Evolutionary conservation across 495 filamentous ascomycete genomes (phyloP).

Genomic region (Schizothecium vesticola): DNA sequence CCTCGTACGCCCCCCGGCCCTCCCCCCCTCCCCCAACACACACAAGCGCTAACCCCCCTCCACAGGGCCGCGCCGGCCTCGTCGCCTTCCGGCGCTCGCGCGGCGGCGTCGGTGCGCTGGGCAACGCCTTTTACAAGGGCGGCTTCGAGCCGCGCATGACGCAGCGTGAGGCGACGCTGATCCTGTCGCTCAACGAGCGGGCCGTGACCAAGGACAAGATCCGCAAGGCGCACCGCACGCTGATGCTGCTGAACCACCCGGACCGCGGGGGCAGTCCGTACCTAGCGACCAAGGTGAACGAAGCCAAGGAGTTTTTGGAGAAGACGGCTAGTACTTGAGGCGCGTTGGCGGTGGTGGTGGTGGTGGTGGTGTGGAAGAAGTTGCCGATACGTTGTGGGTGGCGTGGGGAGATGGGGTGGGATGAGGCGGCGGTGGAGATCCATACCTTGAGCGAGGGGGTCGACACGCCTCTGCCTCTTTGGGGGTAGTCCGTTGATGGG

Average conservation of each 20-base stretch:
- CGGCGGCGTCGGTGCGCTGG: slow-evolving; percentile 69
- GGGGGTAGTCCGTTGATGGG: not conserved
- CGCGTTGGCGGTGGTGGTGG: too few relatives aligned
- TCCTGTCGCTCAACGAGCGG: slow-evolving; percentile 81
- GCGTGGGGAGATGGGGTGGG: not conserved
- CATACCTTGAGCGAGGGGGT: not conserved
- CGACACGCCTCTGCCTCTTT: not conserved
- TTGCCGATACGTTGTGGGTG: not conserved
- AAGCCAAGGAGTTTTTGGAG: slow-evolving; percentile 94
- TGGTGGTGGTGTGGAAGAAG: too few relatives aligned
- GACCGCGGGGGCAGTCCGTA: slow-evolving; percentile 97
- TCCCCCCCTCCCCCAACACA: not conserved
- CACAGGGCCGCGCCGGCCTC: slow-evolving; percentile 81
- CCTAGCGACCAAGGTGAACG: slow-evolving; percentile 93
- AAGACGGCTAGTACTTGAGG: slow-evolving; percentile 45
- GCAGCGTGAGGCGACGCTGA: slow-evolving; percentile 81
- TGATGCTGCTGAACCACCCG: slow-evolving; percentile 97
- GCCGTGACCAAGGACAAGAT: slow-evolving; percentile 83
- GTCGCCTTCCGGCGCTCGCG: slow-evolving; percentile 80
- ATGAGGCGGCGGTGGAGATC: not conserved
- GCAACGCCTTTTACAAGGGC: slow-evolving; percentile 92
- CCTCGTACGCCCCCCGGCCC: slow-evolving; percentile 47
- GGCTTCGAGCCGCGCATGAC: slow-evolving; percentile 96
- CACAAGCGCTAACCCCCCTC: not conserved
- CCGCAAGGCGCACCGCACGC: slow-evolving; percentile 89